These are phyloP conservation scores for Gynostemma pentaphyllum DNA, from an alignment of 306 rosid genomes.

Conservation along the genomic window DNA sequence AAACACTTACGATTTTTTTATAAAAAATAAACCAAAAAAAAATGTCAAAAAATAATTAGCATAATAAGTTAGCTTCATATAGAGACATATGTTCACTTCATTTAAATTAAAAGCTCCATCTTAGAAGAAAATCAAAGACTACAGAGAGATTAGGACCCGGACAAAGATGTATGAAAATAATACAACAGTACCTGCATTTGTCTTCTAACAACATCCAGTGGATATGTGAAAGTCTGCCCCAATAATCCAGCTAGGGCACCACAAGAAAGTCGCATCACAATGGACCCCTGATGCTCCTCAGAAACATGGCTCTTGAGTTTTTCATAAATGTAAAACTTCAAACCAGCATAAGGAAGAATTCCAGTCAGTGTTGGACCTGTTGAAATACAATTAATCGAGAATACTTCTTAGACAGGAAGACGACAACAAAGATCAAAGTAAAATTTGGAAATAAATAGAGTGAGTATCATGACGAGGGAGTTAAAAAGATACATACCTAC, in stretches of 20 bases:
- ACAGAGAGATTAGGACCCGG: not conserved
- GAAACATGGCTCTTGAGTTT: slow-evolving; percentile 64
- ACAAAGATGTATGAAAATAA: not conserved
- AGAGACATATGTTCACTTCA: too few relatives aligned
- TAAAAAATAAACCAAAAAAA: too few relatives aligned
- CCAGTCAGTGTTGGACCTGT: slow-evolving; percentile 86
- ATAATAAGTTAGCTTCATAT: too few relatives aligned
- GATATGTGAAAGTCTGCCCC: slow-evolving; percentile 94
- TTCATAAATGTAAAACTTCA: slow-evolving; percentile 83
- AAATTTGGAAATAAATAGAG: not conserved
- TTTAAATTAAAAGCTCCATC: too few relatives aligned
- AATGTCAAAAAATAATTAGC: too few relatives aligned
- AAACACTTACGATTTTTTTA: too few relatives aligned
- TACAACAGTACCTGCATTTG: slow-evolving; percentile 76
- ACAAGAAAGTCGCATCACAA: slow-evolving; percentile 72
- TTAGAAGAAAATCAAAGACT: too few relatives aligned
- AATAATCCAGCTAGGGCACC: slow-evolving; percentile 94
- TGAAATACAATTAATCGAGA: slow-evolving; percentile 4
- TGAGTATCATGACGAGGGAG: not conserved
- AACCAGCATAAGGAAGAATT: slow-evolving; percentile 92
- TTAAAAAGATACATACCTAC: slow-evolving; percentile 42
- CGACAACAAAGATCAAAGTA: not conserved
- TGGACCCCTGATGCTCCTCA: slow-evolving; percentile 73
- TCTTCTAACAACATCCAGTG: slow-evolving; percentile 91
- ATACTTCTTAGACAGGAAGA: not conserved